Base-by-base conservation (phyloP, 2,329 filamentous ascomycete genomes). In the Alternaria alternata region DNA sequence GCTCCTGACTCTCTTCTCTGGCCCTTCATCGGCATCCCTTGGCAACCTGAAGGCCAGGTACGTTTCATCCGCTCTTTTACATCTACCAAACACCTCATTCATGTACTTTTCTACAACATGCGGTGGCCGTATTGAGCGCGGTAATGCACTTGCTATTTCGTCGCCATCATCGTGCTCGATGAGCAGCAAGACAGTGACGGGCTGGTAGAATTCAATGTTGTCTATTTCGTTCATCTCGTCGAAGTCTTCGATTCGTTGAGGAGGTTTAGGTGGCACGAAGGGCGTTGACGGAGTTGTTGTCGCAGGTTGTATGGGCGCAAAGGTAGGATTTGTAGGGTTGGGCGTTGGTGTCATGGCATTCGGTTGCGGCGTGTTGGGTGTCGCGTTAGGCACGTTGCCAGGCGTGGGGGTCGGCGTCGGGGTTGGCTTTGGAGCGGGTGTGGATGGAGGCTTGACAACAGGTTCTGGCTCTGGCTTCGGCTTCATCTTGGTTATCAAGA, bases 401-500 rank as follows among this genome's bases (percentile, higher is more conserved):
- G 48, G 52, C 30, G 41, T 49, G 3, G 42, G 48, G 24, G 34
- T 49, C 4, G 51, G 48, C 8, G 58, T 52, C 4, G 46, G 47
- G 7, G 34, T 49, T 8, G 52, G 47, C 51, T 71, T 72, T 5
- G 69, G 65, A 34, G 63, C 69, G 28, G 63, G 81, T 65, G 54
- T 81, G 51, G 51, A 69, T 58, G 56, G 71, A 18, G 72, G 58
- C 62, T 62, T 68, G 68, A 16, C 61, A 56, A 20, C 62, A 66
- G 88, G 88, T 32, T 66, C 68, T 66, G 58, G 69, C 65, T 62
- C 68, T 66, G 57, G 70, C 66, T 62, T 75, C 39, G 52, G 79
- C 79, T 57, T 91, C 75, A 89, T 90, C 49, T 90, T 88, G 6
- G 92, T 90, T 60, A 94, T 88, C 11, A 95, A 81, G 72, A 94